Evolutionary conservation across 805 yeast genomes (phyloP).

Genomic region (Dipodascus albidus): DNA sequence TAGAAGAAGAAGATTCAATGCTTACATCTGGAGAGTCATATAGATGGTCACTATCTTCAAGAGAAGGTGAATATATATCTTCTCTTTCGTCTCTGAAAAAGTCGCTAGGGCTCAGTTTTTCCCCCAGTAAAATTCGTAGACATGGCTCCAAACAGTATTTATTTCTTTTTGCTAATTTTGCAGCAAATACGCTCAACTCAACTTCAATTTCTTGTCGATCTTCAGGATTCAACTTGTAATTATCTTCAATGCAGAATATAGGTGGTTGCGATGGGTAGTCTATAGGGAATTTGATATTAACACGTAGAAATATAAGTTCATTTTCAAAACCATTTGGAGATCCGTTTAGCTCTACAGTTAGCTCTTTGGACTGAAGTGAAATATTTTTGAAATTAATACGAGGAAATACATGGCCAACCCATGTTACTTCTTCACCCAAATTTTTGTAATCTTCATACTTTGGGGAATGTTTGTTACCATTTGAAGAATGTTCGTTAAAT

Average conservation of each 20-base stretch:
- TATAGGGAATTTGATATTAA: slow-evolving; percentile 59
- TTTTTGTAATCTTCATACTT: slow-evolving; percentile 31
- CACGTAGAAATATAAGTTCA: slow-evolving; percentile 50
- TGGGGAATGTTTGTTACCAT: slow-evolving; percentile 19
- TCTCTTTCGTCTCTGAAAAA: slow-evolving; percentile 21
- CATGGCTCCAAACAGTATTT: slow-evolving; percentile 73
- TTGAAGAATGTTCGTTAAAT: slow-evolving; percentile 12
- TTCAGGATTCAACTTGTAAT: slow-evolving; percentile 47
- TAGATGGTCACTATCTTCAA: slow-evolving; percentile 19
- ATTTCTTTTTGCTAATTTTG: slow-evolving; percentile 42
- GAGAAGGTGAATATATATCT: slow-evolving; percentile 19
- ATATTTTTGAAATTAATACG: slow-evolving; percentile 78
- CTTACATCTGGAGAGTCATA: slow-evolving; percentile 16
- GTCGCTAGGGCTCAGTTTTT: slow-evolving; percentile 23
- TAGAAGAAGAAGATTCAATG: background rate
- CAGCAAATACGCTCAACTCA: slow-evolving; percentile 44
- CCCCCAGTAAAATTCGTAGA: slow-evolving; percentile 71
- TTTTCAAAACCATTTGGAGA: slow-evolving; percentile 48
- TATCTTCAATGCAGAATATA: slow-evolving; percentile 61
- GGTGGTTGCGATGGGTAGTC: slow-evolving; percentile 59
- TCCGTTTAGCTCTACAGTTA: slow-evolving; percentile 70
- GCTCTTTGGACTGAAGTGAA: slow-evolving; percentile 73
- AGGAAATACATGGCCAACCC: slow-evolving; percentile 82
- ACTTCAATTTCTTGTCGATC: slow-evolving; percentile 40
- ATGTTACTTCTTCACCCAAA: slow-evolving; percentile 83